A percentile compares a stretch with the other conserved stretches of the same genome.
These are phyloP conservation scores for Pleurotus cornucopiae DNA, from an alignment of 768 basidiomycete species.

Conservation along the genomic window DNA sequence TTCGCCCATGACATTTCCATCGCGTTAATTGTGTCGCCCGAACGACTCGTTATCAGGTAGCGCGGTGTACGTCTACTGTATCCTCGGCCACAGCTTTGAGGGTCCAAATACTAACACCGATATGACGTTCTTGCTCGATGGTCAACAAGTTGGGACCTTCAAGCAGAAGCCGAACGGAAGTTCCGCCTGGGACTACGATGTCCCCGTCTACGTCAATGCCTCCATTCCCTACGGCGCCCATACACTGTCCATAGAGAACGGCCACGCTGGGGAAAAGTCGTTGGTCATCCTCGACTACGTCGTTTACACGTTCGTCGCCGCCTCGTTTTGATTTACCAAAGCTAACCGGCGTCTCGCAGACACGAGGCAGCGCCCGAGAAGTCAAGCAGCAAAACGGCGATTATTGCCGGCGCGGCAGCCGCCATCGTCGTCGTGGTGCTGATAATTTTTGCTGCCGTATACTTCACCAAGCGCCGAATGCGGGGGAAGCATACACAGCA, in stretches of 20 bases:
- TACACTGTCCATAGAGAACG: constrained; percentile 6
- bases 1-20: neutral
- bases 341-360: neutral
- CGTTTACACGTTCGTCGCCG: constrained; percentile 4
- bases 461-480: neutral
- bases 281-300: constrained; percentile 7
- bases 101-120: constrained; percentile 4
- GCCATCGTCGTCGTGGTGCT: neutral
- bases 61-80: constrained; percentile 8
- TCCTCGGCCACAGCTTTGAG: neutral
- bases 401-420: neutral
- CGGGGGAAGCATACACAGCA: neutral
- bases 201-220: constrained; percentile 4
- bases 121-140: constrained; percentile 7
- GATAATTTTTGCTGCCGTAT: neutral
- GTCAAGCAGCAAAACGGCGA: neutral
- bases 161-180: neutral
- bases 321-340: too few relatives aligned
- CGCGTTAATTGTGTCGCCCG: too few relatives aligned
- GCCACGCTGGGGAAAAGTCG: neutral
- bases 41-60: neutral
- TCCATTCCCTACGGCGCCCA: constrained; percentile 3
- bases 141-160: constrained; percentile 5
- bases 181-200: neutral
- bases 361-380: neutral